Evolutionary conservation across 2,329 filamentous ascomycete genomes (phyloP), one percentile per base, ranked within the genome.

Genomic region (Colletotrichum paranaense): DNA sequence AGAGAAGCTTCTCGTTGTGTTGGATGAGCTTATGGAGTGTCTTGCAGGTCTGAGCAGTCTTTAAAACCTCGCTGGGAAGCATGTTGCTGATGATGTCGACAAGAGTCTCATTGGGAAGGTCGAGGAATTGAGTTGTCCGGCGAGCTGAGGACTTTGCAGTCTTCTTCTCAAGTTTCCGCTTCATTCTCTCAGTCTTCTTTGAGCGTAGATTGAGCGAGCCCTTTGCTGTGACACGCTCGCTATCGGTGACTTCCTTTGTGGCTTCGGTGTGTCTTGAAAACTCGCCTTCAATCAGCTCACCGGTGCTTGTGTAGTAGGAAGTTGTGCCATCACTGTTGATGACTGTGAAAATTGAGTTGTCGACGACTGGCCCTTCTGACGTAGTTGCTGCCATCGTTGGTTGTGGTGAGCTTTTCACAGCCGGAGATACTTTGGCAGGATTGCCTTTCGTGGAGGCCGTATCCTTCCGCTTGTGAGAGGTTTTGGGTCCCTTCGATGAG

Each of bases 41-140:
- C 28, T 78, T 82, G 78, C 81, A 87, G 14, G 87, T 82, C 24
- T 83, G 81, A 32, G 81, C 79, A 3, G 90, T 80, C 1, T 76
- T 81, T 76, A 89, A 83, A 24, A 91, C 76, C 56, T 91, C 88
- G 79, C 85, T 87, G 0, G 89, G 88, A 0, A 76, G 80, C 9
- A 90, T 80, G 22, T 83, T 77, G n/a, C 79, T 76, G 1, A 91
- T 73, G 19, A 90, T 84, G 49, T 85, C 81, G 32, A 88, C 78
- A 3, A 90, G 72, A 2, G 91, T 79, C 77, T 91, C 89, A 19
- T 85, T 84, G 0, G 89, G 89, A 0, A 91, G 82, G 73, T 86
- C 83, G 26, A 86, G 75, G 12, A 90, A 78, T 35, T 82, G 80
- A 22, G 77, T 62, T 76, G 74, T 35, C 78, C 78, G 52, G 24